A percentile compares a stretch with the other conserved stretches of the same genome.
Conservation (phyloP, 345 rosid genomes). For the Ceriops decandra region DNA sequence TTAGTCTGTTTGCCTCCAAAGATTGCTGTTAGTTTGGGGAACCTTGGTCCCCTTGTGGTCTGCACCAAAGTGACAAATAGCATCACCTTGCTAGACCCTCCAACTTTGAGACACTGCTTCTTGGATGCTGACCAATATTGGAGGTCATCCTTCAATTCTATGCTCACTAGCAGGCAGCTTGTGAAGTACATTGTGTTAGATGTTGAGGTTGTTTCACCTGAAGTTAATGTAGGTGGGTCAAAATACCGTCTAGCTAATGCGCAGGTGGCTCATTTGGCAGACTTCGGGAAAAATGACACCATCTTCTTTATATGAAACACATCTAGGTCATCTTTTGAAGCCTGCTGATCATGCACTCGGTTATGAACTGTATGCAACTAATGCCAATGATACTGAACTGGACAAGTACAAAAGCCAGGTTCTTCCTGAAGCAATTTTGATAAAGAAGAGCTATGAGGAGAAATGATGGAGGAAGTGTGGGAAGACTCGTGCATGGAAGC, state of each 20-base stretch:
- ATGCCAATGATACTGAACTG: conserved; percentile 17
- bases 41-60: conserved; percentile 55
- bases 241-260: conserved; percentile 29
- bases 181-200: conserved; percentile 56
- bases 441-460: conserved; percentile 23
- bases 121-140: conserved; percentile 55
- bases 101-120: conserved; percentile 42
- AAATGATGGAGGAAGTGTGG: conserved; percentile 13
- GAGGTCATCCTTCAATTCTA: conserved; percentile 40
- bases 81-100: conserved; percentile 50
- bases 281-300: conserved; percentile 21
- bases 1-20: conserved; percentile 33
- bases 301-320: conserved; percentile 18
- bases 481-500: conserved; percentile 23
- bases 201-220: conserved; percentile 33
- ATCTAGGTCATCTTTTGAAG: conserved; percentile 22
- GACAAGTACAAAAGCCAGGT: conserved; percentile 17
- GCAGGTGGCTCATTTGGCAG: conserved; percentile 28
- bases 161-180: conserved; percentile 50
- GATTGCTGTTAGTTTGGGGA: conserved; percentile 28
- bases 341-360: conserved; percentile 29
- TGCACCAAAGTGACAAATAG: conserved; percentile 56
- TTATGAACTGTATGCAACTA: conserved; percentile 20
- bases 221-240: conserved; percentile 23
- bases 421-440: conserved; percentile 17